Evolutionary conservation across 2,329 filamentous ascomycete species (phyloP).

Genomic region (Diaporthe australafricana): DNA sequence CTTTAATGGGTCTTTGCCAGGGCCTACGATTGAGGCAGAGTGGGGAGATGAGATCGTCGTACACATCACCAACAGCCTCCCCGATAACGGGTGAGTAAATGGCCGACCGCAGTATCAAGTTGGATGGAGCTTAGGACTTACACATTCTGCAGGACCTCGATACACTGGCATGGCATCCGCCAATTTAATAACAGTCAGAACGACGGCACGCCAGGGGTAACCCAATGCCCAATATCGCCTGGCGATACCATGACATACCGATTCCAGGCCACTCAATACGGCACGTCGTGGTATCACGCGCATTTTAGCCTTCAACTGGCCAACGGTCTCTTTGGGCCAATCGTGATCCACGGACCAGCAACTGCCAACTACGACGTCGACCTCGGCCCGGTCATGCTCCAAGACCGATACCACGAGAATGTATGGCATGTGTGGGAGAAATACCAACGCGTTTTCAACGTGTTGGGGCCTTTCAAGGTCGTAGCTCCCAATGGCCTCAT

Average conservation of each 20-base stretch:
- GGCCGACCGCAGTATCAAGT: not conserved
- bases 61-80: slow-evolving; percentile 68
- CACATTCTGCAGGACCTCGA: slow-evolving; percentile 47
- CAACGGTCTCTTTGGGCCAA: slow-evolving; percentile 69
- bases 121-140: not conserved
- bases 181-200: slow-evolving; percentile 71
- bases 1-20: slow-evolving; percentile 68
- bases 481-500: slow-evolving; percentile 27
- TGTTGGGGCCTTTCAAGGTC: slow-evolving; percentile 3
- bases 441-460: slow-evolving; percentile 15
- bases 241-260: slow-evolving; percentile 55
- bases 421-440: slow-evolving; percentile 11
- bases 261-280: slow-evolving; percentile 66
- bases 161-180: slow-evolving; percentile 77
- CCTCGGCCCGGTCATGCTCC: slow-evolving; percentile 68
- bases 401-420: slow-evolving; percentile 66
- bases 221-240: slow-evolving; percentile 53
- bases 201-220: slow-evolving; percentile 64
- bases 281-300: slow-evolving; percentile 44
- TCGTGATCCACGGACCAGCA: slow-evolving; percentile 71
- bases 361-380: slow-evolving; percentile 72
- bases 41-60: slow-evolving; percentile 71
- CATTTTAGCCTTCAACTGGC: slow-evolving; percentile 66
- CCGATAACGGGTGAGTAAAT: slow-evolving; percentile 60
- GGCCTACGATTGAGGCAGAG: slow-evolving; percentile 69